These are phyloP conservation scores for Leccinum imitatum DNA, from an alignment of 768 basidiomycete genomes.

Conservation along the genomic window DNA sequence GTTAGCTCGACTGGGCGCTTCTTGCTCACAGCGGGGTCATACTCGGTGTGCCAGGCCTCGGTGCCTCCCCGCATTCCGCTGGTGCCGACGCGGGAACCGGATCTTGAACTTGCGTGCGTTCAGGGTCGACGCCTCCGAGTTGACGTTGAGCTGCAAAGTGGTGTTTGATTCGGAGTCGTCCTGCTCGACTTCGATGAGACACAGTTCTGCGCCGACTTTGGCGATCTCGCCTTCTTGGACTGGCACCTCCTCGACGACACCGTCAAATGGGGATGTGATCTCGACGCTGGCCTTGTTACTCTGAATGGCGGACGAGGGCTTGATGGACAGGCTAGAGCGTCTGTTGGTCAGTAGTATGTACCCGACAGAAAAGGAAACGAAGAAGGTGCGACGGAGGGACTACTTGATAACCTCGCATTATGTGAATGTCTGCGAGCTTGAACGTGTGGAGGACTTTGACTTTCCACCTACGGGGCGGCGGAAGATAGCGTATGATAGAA, in stretches of 20 bases:
- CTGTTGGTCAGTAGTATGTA: too few relatives aligned
- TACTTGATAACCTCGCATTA: constrained; percentile 89
- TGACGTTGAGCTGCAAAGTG: too few relatives aligned
- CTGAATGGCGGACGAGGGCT: constrained; percentile 48
- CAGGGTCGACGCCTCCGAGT: background rate
- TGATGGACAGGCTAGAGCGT: constrained; percentile 53
- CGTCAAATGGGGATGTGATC: constrained; percentile 85
- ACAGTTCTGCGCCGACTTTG: constrained; percentile 77
- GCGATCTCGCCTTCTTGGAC: constrained; percentile 82
- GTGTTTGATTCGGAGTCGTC: constrained; percentile 31
- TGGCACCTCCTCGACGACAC: constrained; percentile 66
- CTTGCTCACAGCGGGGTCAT: constrained; percentile 7
- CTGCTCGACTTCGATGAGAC: constrained; percentile 52
- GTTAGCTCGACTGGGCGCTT: constrained; percentile 69
- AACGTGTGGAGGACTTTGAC: constrained; percentile 52
- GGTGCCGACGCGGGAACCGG: constrained; percentile 11
- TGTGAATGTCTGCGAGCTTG: constrained; percentile 80
- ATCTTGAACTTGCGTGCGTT: constrained; percentile 9
- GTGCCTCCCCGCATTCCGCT: too few relatives aligned
- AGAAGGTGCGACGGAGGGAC: constrained; percentile 42
- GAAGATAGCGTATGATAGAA: too few relatives aligned
- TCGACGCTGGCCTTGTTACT: constrained; percentile 88
- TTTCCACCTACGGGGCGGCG: too few relatives aligned
- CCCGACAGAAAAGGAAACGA: too few relatives aligned
- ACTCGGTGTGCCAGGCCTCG: too few relatives aligned